A percentile compares a stretch with the other conserved stretches of the same genome.
Conservation (phyloP, 345 rosid genomes). For the Toxicodendron radicans region DNA sequence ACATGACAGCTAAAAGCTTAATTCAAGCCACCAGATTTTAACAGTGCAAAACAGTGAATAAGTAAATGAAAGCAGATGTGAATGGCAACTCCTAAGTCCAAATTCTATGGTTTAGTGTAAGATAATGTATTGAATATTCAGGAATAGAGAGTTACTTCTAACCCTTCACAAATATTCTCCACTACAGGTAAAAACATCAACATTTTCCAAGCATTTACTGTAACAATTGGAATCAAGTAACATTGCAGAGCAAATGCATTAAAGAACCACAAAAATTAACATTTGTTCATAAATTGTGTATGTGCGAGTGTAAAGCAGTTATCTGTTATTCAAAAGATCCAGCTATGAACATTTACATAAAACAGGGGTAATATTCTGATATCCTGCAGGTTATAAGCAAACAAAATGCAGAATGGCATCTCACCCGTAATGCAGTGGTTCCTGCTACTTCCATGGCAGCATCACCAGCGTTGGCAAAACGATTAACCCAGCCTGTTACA, state of each 20-base stretch:
- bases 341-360: background rate
- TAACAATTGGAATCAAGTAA: background rate
- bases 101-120: no score
- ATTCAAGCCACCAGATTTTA: background rate
- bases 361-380: background rate
- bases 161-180: background rate
- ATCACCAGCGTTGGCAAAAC: constrained; percentile 95
- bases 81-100: background rate
- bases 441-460: constrained; percentile 88
- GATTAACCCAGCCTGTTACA: constrained; percentile 95
- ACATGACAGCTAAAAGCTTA: background rate
- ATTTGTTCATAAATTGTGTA: background rate
- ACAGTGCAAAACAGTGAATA: background rate
- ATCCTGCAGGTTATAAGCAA: background rate
- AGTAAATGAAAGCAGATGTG: background rate
- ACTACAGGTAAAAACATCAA: background rate
- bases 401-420: constrained; percentile 15
- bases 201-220: background rate
- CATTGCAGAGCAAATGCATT: background rate
- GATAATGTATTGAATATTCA: no score
- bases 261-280: background rate
- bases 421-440: constrained; percentile 80
- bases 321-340: background rate
- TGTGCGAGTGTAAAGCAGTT: background rate
- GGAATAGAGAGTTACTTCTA: no score